phyloP scores from a whole-genome alignment of 371 early-diverging fungal genomes.

The Rozella allomycis region DNA sequence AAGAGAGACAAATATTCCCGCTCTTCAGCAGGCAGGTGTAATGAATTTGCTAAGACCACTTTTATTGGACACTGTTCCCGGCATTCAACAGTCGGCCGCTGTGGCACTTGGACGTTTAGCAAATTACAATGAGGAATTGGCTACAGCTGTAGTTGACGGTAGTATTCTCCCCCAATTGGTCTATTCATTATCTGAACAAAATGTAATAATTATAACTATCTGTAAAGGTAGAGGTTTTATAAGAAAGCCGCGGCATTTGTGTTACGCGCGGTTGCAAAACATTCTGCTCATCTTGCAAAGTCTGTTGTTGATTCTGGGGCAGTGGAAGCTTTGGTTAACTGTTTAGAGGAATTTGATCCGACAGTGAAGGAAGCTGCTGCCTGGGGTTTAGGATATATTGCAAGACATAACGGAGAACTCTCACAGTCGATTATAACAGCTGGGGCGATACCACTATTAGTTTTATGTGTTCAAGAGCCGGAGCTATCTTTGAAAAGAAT shows the following conservation, averaged over 20 bases:
- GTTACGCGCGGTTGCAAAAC: constrained; percentile 26
- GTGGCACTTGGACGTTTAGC: constrained; percentile 28
- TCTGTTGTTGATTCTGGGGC: constrained; percentile 26
- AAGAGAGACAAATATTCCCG: constrained; percentile 26
- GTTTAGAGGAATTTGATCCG: constrained; percentile 34
- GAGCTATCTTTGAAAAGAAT: constrained; percentile 22
- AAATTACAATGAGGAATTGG: constrained; percentile 23
- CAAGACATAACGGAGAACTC: constrained; percentile 28
- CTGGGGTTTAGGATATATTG: constrained; percentile 33
- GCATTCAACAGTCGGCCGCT: constrained; percentile 32
- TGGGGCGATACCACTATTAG: constrained; percentile 24
- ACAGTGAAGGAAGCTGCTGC: constrained; percentile 30
- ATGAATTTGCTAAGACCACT: constrained; percentile 25
- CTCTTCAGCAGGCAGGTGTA: constrained; percentile 20
- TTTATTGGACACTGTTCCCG: constrained; percentile 22
- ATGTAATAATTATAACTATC: constrained; percentile 7
- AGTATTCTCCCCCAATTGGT: constrained; percentile 29
- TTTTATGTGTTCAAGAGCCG: constrained; percentile 30
- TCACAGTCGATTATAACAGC: constrained; percentile 28
- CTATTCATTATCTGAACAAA: constrained; percentile 19
- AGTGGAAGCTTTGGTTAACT: constrained; percentile 17
- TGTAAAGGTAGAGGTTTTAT: constrained; percentile 17
- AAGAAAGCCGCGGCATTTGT: constrained; percentile 33
- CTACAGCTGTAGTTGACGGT: constrained; percentile 20
- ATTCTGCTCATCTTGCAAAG: constrained; percentile 24